Percentiles rank a stretch among this genome's conserved stretches.
phyloP scores from a whole-genome alignment of 2,329 filamentous ascomycete genomes.

The Zarea fungicola region DNA sequence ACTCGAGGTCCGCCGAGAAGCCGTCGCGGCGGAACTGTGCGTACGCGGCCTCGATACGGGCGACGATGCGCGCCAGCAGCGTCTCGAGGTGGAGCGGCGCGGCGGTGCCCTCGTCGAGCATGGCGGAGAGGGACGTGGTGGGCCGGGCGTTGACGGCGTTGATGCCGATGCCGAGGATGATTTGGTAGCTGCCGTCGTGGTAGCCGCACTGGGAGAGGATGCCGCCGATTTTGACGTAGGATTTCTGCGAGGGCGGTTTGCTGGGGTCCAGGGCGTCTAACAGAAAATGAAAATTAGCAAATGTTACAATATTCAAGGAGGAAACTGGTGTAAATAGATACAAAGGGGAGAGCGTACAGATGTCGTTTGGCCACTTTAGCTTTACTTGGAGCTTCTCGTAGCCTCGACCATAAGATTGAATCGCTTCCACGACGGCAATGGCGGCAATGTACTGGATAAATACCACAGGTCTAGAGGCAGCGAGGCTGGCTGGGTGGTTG shows the following conservation, averaged over 20 bases:
- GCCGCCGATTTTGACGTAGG: conserved; percentile 85
- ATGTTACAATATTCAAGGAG: too few relatives aligned
- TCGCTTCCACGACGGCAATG: conserved; percentile 77
- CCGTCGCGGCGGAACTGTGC: conserved; percentile 67
- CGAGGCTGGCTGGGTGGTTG: conserved; percentile 72
- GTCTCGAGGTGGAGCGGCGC: conserved; percentile 67
- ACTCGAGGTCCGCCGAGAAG: conserved; percentile 68
- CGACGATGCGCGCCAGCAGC: conserved; percentile 75
- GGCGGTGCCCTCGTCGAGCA: conserved; percentile 51
- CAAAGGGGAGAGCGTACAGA: conserved; percentile 47
- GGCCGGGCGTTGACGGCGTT: conserved; percentile 81
- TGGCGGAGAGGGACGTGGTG: conserved; percentile 77
- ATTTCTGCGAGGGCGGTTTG: conserved; percentile 38
- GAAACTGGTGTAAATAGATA: conserved; percentile 25
- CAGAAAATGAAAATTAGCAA: neutral
- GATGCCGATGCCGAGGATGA: conserved; percentile 80
- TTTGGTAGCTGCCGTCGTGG: conserved; percentile 68
- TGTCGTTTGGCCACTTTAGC: conserved; percentile 97
- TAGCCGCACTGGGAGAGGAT: conserved; percentile 89
- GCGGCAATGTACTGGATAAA: conserved; percentile 93
- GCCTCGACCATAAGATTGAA: conserved; percentile 71
- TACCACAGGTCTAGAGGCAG: conserved; percentile 70
- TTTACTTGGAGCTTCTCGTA: conserved; percentile 75
- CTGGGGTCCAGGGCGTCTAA: conserved; percentile 63
- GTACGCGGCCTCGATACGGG: conserved; percentile 73